Base-by-base conservation (phyloP, 805 yeast genomes). In the Candida michaelii region DNA sequence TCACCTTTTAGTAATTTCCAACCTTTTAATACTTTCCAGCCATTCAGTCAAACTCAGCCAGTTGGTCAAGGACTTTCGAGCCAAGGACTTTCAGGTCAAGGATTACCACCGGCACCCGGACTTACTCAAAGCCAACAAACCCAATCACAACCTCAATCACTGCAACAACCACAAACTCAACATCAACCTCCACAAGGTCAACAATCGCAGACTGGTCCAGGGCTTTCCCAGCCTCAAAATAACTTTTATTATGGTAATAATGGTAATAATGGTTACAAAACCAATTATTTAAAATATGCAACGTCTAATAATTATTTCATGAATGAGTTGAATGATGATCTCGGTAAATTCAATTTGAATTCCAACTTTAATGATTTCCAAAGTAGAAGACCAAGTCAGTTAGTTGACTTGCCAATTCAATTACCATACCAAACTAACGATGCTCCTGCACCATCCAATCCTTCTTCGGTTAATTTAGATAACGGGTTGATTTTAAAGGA, bases 401-500 rank as follows among this genome's bases (percentile, higher is more conserved):
- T 69, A 52, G 73, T 58, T 11, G 69, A 65, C 29, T 59, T 56
- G 43, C 24, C 32, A n/a, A 25, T 14, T 17, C 29, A 35, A 24
- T 14, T 34, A 4, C 31, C 31, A 12, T 21, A 24, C 11, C 29
- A 23, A 32, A 7, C 24, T 21, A 24, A 48, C 29, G 29, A 43
- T 39, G 19, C 49, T 40, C 29, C 49, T 37, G 16, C 50, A 42
- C 18, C 37, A n/a, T 19, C 27, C 12, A 35, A 33, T 16, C 14
- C 50, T 30, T 25, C 53, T 36, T 36, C 17, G 37, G 66, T 64
- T 31, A 67, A 69, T 42, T 59, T 83, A 41, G 89, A 84, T 34
- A 82, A 83, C 55, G 89, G 89, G 0, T 62, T 83, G 29, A 52
- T 81, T 5, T 62, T 82, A 33, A 75, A 74, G 40, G 78, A 77